phyloP scores from a whole-genome alignment of 257 asterid genomes.

The Solanum bulbocastanum region DNA sequence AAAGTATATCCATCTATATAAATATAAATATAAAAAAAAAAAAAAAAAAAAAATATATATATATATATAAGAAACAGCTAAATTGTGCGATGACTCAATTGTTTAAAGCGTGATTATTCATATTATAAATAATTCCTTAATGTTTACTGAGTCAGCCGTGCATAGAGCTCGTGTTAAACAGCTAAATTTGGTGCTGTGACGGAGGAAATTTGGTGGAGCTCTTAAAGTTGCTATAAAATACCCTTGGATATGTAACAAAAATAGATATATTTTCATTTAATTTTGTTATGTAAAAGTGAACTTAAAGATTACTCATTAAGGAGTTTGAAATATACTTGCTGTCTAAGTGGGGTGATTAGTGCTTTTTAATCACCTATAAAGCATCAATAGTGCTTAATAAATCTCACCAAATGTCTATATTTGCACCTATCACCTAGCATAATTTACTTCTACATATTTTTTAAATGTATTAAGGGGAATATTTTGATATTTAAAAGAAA shows the following conservation, averaged over 20 bases:
- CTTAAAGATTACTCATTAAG: not conserved
- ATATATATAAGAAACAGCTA: no score
- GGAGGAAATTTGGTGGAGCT: not conserved
- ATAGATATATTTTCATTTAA: not conserved
- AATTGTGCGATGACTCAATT: no score
- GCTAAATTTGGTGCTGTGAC: not conserved
- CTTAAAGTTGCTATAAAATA: not conserved
- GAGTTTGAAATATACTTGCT: not conserved
- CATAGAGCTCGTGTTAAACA: not conserved
- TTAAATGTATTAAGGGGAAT: not conserved
- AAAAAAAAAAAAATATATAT: no score
- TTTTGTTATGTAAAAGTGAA: not conserved
- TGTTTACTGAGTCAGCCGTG: no score
- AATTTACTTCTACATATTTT: not conserved
- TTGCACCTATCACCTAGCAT: not conserved
- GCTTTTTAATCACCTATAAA: not conserved
- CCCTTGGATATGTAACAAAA: not conserved
- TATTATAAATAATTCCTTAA: no score
- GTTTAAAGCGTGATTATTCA: fast-evolving
- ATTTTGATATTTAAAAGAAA: not conserved
- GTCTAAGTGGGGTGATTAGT: not conserved
- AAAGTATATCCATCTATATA: no score
- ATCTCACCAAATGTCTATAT: not conserved
- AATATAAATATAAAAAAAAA: no score
- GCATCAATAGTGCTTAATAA: not conserved